phyloP scores from a whole-genome alignment of 148 eudicot species.

The Suaeda aralocaspica region DNA sequence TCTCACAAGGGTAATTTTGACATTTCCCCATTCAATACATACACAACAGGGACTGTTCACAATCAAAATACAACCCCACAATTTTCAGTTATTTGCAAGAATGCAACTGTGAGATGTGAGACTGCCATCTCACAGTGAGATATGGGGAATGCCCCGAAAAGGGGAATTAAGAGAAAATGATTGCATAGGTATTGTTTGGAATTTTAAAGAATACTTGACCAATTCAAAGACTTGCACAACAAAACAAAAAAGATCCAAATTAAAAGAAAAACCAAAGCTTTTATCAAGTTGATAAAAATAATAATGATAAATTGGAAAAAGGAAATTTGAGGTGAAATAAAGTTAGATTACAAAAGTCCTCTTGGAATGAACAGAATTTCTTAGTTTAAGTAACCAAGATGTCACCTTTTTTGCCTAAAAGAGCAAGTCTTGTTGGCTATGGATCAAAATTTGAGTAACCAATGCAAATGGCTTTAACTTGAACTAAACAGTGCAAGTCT shows the following conservation, averaged over 20 bases:
- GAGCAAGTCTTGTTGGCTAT: background rate
- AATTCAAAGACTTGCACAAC: too few species aligned
- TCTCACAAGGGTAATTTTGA: too few species aligned
- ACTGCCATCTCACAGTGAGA: too few species aligned
- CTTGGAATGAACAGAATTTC: background rate
- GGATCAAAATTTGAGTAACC: slow-evolving; percentile 5
- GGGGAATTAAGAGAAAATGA: too few species aligned
- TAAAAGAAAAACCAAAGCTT: background rate
- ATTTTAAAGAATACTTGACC: too few species aligned
- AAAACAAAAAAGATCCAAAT: background rate
- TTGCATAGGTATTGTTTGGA: too few species aligned
- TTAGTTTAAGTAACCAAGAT: slow-evolving; percentile 6
- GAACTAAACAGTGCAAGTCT: slow-evolving; percentile 2
- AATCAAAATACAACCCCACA: too few species aligned
- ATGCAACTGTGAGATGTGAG: too few species aligned
- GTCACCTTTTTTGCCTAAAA: background rate
- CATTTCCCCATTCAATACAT: too few species aligned
- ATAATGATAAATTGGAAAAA: background rate
- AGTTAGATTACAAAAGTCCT: background rate
- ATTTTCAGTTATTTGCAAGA: too few species aligned
- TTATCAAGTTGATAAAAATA: background rate
- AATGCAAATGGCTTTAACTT: slow-evolving; percentile 12
- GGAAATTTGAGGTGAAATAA: background rate
- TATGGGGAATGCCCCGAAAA: too few species aligned
- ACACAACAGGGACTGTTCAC: too few species aligned